phyloP scores from a whole-genome alignment of 2,329 filamentous ascomycete genomes.

The Aureobasidium namibiae region DNA sequence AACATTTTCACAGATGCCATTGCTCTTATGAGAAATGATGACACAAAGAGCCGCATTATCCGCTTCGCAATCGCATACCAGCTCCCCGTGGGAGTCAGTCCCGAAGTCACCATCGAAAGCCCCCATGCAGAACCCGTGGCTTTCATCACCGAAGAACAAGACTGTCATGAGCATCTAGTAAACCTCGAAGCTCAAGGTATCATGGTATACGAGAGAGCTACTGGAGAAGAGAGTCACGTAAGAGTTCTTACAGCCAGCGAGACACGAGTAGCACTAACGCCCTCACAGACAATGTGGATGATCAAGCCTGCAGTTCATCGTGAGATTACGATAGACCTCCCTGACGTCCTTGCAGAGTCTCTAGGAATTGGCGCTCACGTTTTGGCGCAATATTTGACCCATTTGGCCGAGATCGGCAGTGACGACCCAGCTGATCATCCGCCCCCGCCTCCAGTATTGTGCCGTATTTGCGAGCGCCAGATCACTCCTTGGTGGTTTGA shows the following conservation, averaged over 20 bases:
- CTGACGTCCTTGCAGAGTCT: constrained; percentile 80
- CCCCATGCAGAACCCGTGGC: background rate
- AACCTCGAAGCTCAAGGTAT: constrained; percentile 95
- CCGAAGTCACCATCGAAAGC: background rate
- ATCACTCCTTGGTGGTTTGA: constrained; percentile 99
- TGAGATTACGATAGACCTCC: constrained; percentile 93
- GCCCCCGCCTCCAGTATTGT: constrained; percentile 77
- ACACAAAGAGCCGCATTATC: constrained; percentile 84
- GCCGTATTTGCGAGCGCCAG: constrained; percentile 93
- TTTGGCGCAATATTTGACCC: constrained; percentile 85
- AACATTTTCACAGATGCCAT: constrained; percentile 73
- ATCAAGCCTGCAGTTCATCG: constrained; percentile 82
- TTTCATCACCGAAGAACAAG: constrained; percentile 22
- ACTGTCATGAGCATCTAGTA: constrained; percentile 42
- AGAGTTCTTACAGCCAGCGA: constrained; percentile 42
- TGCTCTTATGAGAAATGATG: constrained; percentile 84
- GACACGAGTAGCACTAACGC: constrained; percentile 26
- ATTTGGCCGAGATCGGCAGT: constrained; percentile 72
- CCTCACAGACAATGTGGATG: constrained; percentile 93
- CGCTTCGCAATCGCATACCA: constrained; percentile 63
- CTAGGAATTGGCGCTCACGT: constrained; percentile 92
- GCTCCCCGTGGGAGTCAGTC: background rate
- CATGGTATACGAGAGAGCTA: constrained; percentile 88
- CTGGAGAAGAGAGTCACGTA: constrained; percentile 73
- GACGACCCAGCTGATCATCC: constrained; percentile 68